A percentile compares a stretch with the other conserved stretches of the same genome.
Evolutionary conservation across 257 asterid genomes (phyloP).

Genomic region (Dorcoceras hygrometricum): DNA sequence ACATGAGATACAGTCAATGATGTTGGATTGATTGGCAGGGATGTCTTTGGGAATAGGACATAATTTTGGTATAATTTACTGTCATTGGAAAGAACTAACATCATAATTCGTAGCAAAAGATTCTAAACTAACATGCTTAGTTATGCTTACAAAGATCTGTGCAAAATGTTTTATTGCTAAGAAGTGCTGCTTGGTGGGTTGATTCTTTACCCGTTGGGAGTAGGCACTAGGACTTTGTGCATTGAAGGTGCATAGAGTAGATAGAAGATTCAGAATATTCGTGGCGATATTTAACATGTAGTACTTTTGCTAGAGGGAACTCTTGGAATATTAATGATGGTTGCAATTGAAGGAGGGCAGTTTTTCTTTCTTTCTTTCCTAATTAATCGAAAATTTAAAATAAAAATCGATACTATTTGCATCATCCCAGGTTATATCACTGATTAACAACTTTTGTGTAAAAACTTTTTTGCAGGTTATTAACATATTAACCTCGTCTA

Average conservation of each 20-base stretch:
- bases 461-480: not conserved
- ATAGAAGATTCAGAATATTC: not conserved
- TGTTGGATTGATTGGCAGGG: not conserved
- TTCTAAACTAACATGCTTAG: not conserved
- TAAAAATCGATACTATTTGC: no score
- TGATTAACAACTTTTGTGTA: not conserved
- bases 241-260: not conserved
- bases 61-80: not conserved
- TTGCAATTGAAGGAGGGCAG: not conserved
- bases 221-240: not conserved
- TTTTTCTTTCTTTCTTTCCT: no score
- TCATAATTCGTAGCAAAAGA: not conserved
- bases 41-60: not conserved
- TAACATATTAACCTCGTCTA: not conserved
- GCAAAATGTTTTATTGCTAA: no score
- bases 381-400: no score
- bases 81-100: not conserved
- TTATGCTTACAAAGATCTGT: no score
- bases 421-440: not conserved
- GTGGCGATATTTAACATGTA: not conserved
- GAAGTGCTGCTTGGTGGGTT: no score
- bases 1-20: not conserved
- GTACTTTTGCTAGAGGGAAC: not conserved
- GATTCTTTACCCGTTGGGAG: not conserved
- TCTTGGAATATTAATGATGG: not conserved